Evolutionary conservation across 192 early-diverging fungal species (phyloP).

Genomic region (Rhizophagus prolifer): DNA sequence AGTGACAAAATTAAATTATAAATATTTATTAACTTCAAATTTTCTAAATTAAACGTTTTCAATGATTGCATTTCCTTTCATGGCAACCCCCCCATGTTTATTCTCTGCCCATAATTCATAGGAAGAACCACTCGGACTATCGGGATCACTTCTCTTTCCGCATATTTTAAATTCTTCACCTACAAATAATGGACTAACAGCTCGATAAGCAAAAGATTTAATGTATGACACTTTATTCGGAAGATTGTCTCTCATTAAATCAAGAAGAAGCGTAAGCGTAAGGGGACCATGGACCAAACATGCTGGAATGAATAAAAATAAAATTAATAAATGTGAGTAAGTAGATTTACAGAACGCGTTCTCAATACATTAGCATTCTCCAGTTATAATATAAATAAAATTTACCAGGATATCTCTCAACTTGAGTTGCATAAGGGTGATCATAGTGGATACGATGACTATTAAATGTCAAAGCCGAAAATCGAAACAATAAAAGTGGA

Average conservation of each 20-base stretch:
- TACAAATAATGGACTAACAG: conserved; percentile 66
- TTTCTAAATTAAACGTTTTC: not conserved
- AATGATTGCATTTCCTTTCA: conserved; percentile 61
- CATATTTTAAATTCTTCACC: conserved; percentile 56
- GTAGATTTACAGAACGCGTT: too few relatives aligned
- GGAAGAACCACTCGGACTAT: conserved; percentile 33
- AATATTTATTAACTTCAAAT: too few relatives aligned
- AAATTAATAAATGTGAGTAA: too few relatives aligned
- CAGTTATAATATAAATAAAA: not conserved
- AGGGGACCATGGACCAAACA: conserved; percentile 82
- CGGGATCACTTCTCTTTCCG: conserved; percentile 41
- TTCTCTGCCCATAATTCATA: conserved; percentile 76
- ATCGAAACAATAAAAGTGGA: conserved; percentile 77
- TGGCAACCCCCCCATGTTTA: conserved; percentile 62
- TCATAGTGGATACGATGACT: conserved; percentile 90
- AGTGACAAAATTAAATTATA: too few relatives aligned
- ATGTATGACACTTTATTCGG: conserved; percentile 39
- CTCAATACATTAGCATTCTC: too few relatives aligned
- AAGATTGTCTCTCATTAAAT: conserved; percentile 57
- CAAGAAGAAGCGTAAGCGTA: conserved; percentile 71
- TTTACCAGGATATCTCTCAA: conserved; percentile 67
- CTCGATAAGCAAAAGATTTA: conserved; percentile 68
- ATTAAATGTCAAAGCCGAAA: conserved; percentile 90
- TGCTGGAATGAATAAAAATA: conserved; percentile 30
- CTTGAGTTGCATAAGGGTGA: conserved; percentile 59